Conservation (phyloP, 176 grass and related monocot genomes). For the Phragmites australis region DNA sequence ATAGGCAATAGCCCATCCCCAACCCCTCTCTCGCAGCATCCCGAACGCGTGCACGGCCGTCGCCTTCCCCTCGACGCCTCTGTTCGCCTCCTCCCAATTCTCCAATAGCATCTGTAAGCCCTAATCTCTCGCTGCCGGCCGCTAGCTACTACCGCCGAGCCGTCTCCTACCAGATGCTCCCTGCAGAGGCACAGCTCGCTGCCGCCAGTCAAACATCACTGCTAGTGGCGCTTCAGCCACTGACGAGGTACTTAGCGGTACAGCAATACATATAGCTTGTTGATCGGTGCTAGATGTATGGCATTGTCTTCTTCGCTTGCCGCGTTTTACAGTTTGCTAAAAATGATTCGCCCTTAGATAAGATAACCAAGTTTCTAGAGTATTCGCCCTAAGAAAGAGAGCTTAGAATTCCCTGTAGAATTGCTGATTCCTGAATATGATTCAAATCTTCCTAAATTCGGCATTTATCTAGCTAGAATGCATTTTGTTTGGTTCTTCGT, state of each 20-base stretch:
- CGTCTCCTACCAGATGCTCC: neutral
- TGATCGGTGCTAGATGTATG: neutral
- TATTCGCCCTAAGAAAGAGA: neutral
- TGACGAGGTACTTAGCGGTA: neutral
- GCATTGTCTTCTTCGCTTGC: neutral
- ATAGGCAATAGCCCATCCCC: neutral
- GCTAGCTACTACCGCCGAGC: neutral
- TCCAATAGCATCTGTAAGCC: neutral
- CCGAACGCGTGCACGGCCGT: neutral
- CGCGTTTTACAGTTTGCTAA: neutral
- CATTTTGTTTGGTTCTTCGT: neutral
- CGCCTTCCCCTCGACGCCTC: neutral
- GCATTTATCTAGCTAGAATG: neutral
- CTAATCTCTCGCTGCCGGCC: slow-evolving; percentile 3
- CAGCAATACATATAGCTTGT: neutral
- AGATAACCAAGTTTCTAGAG: neutral
- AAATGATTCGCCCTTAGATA: neutral
- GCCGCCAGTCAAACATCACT: neutral
- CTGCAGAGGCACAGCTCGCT: neutral
- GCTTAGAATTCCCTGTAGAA: neutral
- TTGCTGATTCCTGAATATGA: neutral
- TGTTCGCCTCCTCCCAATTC: neutral
- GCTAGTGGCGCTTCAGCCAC: neutral
- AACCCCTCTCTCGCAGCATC: neutral
- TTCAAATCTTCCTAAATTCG: neutral